Evolutionary conservation across 2,329 filamentous ascomycete species (phyloP).

Genomic region (Paraconiothyrium brasiliense): DNA sequence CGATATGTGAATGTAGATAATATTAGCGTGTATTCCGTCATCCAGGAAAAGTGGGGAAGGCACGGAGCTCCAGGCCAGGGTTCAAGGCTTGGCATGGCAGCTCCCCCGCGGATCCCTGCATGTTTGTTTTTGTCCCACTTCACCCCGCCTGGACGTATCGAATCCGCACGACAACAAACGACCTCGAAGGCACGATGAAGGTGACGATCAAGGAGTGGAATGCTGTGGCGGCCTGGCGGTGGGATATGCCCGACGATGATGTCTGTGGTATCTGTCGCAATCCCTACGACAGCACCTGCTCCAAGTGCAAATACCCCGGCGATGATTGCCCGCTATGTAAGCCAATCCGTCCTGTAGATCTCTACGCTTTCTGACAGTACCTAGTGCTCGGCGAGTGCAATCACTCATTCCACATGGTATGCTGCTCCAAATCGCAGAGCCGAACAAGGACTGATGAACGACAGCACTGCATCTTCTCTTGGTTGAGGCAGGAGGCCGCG

Average conservation of each 20-base stretch:
- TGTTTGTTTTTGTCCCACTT: neutral
- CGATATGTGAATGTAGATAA: conserved; percentile 17
- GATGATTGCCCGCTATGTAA: conserved; percentile 92
- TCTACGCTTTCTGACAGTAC: conserved; percentile 23
- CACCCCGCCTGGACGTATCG: conserved; percentile 18
- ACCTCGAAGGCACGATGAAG: conserved; percentile 72
- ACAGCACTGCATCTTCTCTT: conserved; percentile 93
- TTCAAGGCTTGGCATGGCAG: conserved; percentile 21
- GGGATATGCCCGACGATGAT: conserved; percentile 97
- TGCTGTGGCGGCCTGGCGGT: conserved; percentile 94
- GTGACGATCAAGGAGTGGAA: conserved; percentile 94
- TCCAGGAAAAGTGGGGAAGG: conserved; percentile 24
- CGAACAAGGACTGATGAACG: conserved; percentile 18
- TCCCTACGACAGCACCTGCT: conserved; percentile 96
- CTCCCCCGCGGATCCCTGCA: neutral
- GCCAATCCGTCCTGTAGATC: conserved; percentile 44
- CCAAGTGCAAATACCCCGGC: conserved; percentile 96
- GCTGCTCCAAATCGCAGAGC: neutral
- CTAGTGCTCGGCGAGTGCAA: conserved; percentile 94
- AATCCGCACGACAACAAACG: conserved; percentile 16
- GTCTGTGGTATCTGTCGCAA: conserved; percentile 99
- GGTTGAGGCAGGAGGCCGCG: conserved; percentile 94
- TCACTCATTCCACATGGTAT: conserved; percentile 96
- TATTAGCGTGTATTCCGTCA: conserved; percentile 27
- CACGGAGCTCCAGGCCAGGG: neutral